Conservation (phyloP, 257 asterid species). For the Solanum sitiens region DNA sequence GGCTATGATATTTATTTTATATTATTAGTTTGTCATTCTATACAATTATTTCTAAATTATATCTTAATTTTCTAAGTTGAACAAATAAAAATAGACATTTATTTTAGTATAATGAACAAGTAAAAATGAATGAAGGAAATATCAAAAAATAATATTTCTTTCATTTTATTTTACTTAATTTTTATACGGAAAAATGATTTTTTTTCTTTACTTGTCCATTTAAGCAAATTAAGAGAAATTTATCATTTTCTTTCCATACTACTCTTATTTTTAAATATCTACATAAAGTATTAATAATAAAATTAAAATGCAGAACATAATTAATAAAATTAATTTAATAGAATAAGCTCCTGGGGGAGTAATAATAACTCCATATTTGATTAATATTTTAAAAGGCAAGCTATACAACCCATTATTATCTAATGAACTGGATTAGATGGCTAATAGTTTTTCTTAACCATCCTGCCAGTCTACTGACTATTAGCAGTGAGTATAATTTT, state of each 20-base stretch:
- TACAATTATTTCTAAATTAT: too few relatives aligned
- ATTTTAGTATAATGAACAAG: too few relatives aligned
- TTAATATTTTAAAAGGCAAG: too few relatives aligned
- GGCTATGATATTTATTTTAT: too few relatives aligned
- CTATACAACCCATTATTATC: neutral
- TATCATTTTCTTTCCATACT: neutral
- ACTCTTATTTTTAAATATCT: neutral
- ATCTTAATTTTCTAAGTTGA: too few relatives aligned
- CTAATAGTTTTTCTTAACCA: neutral
- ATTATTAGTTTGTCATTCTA: too few relatives aligned
- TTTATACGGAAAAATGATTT: too few relatives aligned
- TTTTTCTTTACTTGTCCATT: neutral
- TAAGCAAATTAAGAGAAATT: neutral
- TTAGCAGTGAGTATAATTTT: neutral
- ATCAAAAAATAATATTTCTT: too few relatives aligned
- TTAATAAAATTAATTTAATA: neutral
- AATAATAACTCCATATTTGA: neutral
- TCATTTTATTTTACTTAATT: too few relatives aligned
- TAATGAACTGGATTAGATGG: neutral
- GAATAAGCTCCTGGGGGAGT: neutral
- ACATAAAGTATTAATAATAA: neutral
- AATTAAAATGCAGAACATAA: neutral
- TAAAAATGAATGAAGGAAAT: too few relatives aligned
- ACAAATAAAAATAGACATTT: too few relatives aligned
- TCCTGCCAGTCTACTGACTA: neutral